Evolutionary conservation across 140 eudicot genomes (phyloP).

Genomic region (Artemisia princeps): DNA sequence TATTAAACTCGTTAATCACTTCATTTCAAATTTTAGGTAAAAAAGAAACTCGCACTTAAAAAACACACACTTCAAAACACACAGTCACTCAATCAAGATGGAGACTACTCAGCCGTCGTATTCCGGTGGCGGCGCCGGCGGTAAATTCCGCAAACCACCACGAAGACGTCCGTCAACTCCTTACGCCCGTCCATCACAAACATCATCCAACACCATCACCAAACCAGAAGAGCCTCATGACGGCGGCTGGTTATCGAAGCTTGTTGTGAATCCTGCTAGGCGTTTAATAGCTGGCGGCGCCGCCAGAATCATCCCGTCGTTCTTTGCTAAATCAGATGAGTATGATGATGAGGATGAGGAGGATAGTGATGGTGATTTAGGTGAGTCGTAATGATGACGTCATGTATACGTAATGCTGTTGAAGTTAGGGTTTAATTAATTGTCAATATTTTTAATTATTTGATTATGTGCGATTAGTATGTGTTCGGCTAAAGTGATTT

Average conservation of each 20-base stretch:
- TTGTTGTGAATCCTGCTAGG: slow-evolving; percentile 59
- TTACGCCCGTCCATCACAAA: slow-evolving; percentile 51
- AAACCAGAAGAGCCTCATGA: slow-evolving; percentile 18
- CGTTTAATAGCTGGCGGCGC: slow-evolving; percentile 60
- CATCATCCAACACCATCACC: not conserved
- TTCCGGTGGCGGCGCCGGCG: slow-evolving; percentile 51
- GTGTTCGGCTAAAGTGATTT: too few relatives aligned
- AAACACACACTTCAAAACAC: not conserved
- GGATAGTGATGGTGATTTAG: slow-evolving; percentile 27
- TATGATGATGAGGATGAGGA: slow-evolving; percentile 23
- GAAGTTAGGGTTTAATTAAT: slow-evolving; percentile 13
- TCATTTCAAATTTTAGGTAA: too few relatives aligned
- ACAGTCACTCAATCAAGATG: slow-evolving; percentile 17
- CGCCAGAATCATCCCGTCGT: slow-evolving; percentile 46
- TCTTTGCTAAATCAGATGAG: slow-evolving; percentile 31
- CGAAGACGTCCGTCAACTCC: slow-evolving; percentile 48
- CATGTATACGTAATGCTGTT: not conserved
- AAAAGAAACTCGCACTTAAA: too few relatives aligned
- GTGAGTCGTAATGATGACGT: not conserved
- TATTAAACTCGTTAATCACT: too few relatives aligned
- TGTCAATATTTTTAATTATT: too few relatives aligned
- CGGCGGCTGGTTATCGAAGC: slow-evolving; percentile 62
- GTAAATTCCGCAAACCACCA: slow-evolving; percentile 48
- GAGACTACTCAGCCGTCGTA: slow-evolving; percentile 31
- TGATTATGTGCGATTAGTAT: too few relatives aligned